phyloP scores from a whole-genome alignment of 1,284 basidiomycete genomes.

The Leccinum solheimii region DNA sequence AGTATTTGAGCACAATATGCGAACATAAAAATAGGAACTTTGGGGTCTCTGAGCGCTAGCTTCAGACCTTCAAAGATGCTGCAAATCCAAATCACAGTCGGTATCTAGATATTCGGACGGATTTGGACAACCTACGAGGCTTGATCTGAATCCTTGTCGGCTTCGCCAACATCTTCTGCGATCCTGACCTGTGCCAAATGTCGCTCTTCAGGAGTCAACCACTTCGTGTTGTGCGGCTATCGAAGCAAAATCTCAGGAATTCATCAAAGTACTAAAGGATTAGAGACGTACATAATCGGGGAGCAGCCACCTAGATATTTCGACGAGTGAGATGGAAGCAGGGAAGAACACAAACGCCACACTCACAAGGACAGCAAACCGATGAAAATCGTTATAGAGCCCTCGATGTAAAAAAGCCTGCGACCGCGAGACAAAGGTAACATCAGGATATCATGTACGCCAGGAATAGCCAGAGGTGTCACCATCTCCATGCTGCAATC shows the following conservation, averaged over 20 bases:
- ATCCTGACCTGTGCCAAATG: constrained; percentile 73
- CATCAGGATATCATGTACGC: neutral
- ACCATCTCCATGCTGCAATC: constrained; percentile 74
- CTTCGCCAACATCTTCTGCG: constrained; percentile 75
- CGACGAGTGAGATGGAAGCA: neutral
- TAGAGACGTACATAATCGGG: constrained; percentile 51
- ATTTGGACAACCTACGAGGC: constrained; percentile 48
- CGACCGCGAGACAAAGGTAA: constrained; percentile 45
- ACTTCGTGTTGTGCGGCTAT: constrained; percentile 67
- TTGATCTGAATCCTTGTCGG: constrained; percentile 56
- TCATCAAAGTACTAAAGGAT: no score
- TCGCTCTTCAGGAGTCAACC: constrained; percentile 40
- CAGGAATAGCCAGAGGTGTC: constrained; percentile 11
- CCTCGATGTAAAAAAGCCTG: constrained; percentile 39
- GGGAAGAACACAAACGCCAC: neutral
- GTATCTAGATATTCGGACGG: neutral
- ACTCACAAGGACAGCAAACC: constrained; percentile 58
- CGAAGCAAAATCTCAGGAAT: neutral
- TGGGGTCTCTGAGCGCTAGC: constrained; percentile 63
- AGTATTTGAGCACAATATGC: constrained; percentile 55
- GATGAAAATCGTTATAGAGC: constrained; percentile 54
- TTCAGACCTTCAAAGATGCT: constrained; percentile 57
- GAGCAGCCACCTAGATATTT: constrained; percentile 43
- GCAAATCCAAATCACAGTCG: neutral
- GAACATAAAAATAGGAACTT: constrained; percentile 60